A percentile compares a stretch with the other conserved stretches of the same genome.
These are phyloP conservation scores for Thecaphora thlaspeos DNA, from an alignment of 1,284 basidiomycete genomes.

Conservation along the genomic window DNA sequence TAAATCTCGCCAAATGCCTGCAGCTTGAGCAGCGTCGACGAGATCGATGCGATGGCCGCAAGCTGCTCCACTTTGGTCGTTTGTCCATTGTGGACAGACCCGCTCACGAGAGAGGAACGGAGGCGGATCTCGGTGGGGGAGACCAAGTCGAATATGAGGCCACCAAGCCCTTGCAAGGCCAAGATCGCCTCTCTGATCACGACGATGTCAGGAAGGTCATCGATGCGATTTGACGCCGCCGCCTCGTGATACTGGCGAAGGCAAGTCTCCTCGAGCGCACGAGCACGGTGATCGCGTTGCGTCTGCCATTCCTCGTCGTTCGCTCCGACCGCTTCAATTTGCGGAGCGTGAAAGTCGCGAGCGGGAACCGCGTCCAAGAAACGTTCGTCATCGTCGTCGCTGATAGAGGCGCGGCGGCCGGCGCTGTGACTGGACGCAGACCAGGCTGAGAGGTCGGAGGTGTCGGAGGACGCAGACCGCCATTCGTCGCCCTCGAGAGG, in stretches of 20 bases:
- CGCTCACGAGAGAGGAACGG: background rate
- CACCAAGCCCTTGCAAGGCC: slow-evolving; percentile 13
- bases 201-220: slow-evolving; percentile 12
- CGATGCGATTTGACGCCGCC: background rate
- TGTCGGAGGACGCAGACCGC: slow-evolving; percentile 5
- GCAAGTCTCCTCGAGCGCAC: background rate
- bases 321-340: background rate
- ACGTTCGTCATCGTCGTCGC: slow-evolving; percentile 6
- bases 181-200: slow-evolving; percentile 18
- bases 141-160: slow-evolving; percentile 4
- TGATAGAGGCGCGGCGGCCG: slow-evolving; percentile 6
- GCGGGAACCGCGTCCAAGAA: too few relatives aligned
- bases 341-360: background rate
- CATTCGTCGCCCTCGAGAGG: slow-evolving; percentile 21
- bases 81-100: background rate
- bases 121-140: background rate
- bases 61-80: background rate
- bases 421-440: slow-evolving; percentile 8
- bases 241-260: background rate
- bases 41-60: background rate
- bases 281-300: background rate
- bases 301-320: background rate
- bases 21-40: background rate
- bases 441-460: slow-evolving; percentile 29
- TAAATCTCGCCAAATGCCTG: background rate